A percentile compares a stretch with the other conserved stretches of the same genome.
phyloP scores from a whole-genome alignment of 2,329 filamentous ascomycete species.

The Aureobasidium musti region DNA sequence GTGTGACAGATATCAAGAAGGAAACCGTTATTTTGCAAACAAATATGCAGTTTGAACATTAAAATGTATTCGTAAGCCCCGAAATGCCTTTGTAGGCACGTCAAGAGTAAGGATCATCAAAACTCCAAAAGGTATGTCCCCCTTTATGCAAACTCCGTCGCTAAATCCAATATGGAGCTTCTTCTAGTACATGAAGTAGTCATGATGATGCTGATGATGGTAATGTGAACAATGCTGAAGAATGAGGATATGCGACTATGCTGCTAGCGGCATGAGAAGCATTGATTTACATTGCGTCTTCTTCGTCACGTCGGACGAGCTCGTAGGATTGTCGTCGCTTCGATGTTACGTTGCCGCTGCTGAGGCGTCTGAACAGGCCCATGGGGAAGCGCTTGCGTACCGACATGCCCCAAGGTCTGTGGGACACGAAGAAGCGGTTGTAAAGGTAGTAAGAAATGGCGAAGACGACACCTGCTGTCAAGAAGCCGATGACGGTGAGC shows the following conservation, averaged over 20 bases:
- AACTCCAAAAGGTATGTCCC: neutral
- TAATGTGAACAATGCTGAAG: neutral
- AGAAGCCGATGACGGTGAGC: constrained; percentile 55
- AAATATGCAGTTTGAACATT: neutral
- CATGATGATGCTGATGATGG: neutral
- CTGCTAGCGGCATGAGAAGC: neutral
- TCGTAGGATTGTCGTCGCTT: constrained; percentile 32
- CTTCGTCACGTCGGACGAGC: constrained; percentile 28
- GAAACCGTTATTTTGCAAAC: neutral
- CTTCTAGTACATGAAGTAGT: neutral
- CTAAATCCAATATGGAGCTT: neutral
- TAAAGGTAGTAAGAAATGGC: constrained; percentile 55
- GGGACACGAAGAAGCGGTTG: constrained; percentile 44
- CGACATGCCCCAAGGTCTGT: constrained; percentile 21
- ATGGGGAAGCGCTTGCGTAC: constrained; percentile 28
- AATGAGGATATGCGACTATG: constrained; percentile 11
- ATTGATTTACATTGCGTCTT: constrained; percentile 13
- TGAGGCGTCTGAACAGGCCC: constrained; percentile 29
- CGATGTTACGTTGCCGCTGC: constrained; percentile 13
- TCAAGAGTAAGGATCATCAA: neutral
- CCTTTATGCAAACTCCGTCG: constrained; percentile 11
- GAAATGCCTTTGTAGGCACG: too few relatives aligned
- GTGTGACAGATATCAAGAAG: neutral
- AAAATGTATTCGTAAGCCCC: neutral
- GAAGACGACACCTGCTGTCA: constrained; percentile 52